Evolutionary conservation across 2,329 filamentous ascomycete genomes (phyloP), one percentile per base, ranked within the genome.

Genomic region (Chaetomiaceae sp.): DNA sequence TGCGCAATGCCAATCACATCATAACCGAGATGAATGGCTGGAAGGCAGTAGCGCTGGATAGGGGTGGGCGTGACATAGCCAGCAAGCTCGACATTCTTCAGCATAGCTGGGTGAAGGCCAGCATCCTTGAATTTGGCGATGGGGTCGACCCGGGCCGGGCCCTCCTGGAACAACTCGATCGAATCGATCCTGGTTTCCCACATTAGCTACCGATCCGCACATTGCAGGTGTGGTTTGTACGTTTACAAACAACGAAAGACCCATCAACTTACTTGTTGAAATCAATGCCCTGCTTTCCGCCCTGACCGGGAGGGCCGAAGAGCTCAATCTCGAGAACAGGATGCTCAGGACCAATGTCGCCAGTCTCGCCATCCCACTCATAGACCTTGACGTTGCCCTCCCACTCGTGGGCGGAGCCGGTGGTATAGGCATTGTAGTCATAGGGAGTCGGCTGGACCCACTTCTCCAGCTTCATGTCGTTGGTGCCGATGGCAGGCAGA

Each of bases 1-100:
- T 97, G 92, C 8, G 93, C 90, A 62, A 93, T 82, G 3, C 85
- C 91, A 58, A 97, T 88, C 25, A 97, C 74, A 68, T 99, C 93
- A 58, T 87, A 75, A 1, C 87, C 87, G 44, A 78, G 73, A 19
- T 87, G 70, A 38, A 97, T 83, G 0, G 91, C 84, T 0, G 93
- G 90, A 25, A 97, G 81, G 4, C 83, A 84, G 66, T 88, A 96
- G 17, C 82, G 81, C 65, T 99, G 93, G 33, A 99, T 93, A 0
- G 91, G 88, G 0, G 93, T 97, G 0, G 91, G 89, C 1, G 70
- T 63, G 0, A 72, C 66, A 63, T 95, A 97, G 1, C 82, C 78
- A 55, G 82, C 84, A 2, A 91, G 74, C 54, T 81, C 65, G 35
- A 96, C 77, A 58, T 97, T 99, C 56, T 85, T 75, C 2, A 85